Evolutionary conservation across 2,329 filamentous ascomycete species (phyloP), one percentile per base, ranked within the genome.

Genomic region (Penicillium sp.): DNA sequence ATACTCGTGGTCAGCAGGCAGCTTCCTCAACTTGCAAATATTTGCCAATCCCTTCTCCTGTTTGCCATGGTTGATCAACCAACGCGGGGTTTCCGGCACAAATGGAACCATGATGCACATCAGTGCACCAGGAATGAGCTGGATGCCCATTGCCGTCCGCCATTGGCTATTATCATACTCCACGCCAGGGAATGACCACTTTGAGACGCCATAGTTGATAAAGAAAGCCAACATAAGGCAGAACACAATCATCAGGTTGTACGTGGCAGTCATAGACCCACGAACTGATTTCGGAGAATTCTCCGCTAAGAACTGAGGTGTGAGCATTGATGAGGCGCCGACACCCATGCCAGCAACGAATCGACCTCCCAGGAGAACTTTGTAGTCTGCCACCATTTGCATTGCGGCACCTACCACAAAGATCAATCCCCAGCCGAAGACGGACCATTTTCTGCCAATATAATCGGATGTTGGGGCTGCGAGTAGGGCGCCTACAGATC

Each of bases 301-400:
- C 54, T 79, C 77, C 1, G 74, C 71, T 1, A 78, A 67, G 54
- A 74, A 79, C 27, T 77, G 71, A 9, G 77, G 77, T 1, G 74
- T 73, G 43, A 78, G 54, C 70, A 77, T 75, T 16, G 71, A 75
- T n/a, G 48, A 63, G 35, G 55, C 55, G 72, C 68, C 74, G 29
- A 76, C 71, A 3, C 69, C 68, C 22, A 77, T 61, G 7, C 73
- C 74, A 1, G 70, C 68, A n/a, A 77, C 64, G 37, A 75, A 64
- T 0, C 76, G 69, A 3, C 76, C 75, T 8, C 71, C 71, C 16
- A 74, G 71, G 22, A 78, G 71, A 2, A 74, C 65, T 8, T 69
- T 63, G 11, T 76, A 65, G 45, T 73, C 59, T 7, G 73, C 69
- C 3, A 77, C 61, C 60, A 74, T 71, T 54, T 77, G 75, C 67